These are phyloP conservation scores for Carex parvula DNA, from an alignment of 176 grass and related monocot species.

Conservation along the genomic window DNA sequence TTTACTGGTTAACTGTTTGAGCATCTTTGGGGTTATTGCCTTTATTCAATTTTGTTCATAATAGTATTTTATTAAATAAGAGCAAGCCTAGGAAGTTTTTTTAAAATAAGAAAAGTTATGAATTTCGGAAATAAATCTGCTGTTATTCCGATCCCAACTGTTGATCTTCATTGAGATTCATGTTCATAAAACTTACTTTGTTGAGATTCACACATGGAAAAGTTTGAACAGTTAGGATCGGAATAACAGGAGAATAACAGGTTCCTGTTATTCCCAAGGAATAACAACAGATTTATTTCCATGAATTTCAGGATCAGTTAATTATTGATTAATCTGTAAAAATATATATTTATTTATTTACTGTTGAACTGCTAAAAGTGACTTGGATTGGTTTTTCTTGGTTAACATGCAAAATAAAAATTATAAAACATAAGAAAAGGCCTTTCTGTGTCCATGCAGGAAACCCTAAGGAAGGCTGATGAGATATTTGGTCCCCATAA, in stretches of 20 bases:
- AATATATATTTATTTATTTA: neutral
- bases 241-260: too few relatives aligned
- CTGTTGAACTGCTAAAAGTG: neutral
- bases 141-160: too few relatives aligned
- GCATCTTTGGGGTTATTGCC: neutral
- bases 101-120: neutral
- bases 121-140: too few relatives aligned
- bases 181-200: too few relatives aligned
- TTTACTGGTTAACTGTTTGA: neutral
- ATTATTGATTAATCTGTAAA: neutral
- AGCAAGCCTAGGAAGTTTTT: neutral
- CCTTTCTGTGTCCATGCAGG: slow-evolving; percentile 33
- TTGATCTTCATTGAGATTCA: too few relatives aligned
- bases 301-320: neutral
- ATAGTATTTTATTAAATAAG: neutral
- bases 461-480: slow-evolving; percentile 72
- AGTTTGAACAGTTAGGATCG: too few relatives aligned
- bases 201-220: too few relatives aligned
- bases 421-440: neutral
- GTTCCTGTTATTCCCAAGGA: too few relatives aligned
- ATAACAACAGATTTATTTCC: too few relatives aligned
- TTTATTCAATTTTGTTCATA: neutral
- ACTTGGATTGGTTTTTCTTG: slow-evolving; percentile 7
- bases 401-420: neutral
- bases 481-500: slow-evolving; percentile 81